Conservation (phyloP, 1,139 yeast genomes). For the Blastobotrys aristatus region DNA sequence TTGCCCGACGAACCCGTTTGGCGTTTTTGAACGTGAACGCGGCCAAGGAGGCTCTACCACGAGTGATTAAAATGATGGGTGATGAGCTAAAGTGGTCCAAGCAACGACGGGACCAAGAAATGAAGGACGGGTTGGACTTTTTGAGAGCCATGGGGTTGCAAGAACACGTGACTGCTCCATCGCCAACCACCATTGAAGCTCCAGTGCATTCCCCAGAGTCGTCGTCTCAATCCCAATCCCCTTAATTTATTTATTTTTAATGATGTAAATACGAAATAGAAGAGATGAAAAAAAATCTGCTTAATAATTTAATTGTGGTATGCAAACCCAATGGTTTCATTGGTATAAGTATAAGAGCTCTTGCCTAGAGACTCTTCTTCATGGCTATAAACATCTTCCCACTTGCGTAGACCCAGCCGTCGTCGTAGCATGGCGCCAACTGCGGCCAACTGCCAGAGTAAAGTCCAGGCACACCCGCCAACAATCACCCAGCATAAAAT, state of each 20-base stretch:
- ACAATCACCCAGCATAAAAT: slow-evolving; percentile 2
- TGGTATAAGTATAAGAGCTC: neutral
- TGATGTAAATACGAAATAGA: neutral
- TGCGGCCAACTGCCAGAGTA: neutral
- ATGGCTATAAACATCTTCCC: neutral
- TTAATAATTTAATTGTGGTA: neutral
- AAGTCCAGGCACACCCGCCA: neutral
- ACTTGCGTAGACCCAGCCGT: neutral
- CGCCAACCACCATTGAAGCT: neutral
- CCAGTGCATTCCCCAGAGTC: neutral
- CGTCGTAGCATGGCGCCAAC: neutral
- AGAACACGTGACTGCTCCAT: neutral
- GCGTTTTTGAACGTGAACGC: slow-evolving; percentile 88
- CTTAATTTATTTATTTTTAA: too few species aligned
- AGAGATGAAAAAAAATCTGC: too few species aligned
- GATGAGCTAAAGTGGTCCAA: slow-evolving; percentile 71
- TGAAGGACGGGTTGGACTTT: slow-evolving; percentile 34
- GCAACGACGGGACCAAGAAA: slow-evolving; percentile 52
- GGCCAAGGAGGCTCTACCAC: slow-evolving; percentile 75
- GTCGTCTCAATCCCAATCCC: neutral
- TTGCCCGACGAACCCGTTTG: slow-evolving; percentile 89
- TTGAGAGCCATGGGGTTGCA: slow-evolving; percentile 40
- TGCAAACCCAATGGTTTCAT: neutral
- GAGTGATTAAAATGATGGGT: slow-evolving; percentile 82
- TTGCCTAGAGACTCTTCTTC: neutral